phyloP scores from a whole-genome alignment of 2,329 filamentous ascomycete genomes.

The Graphilbum sp. region DNA sequence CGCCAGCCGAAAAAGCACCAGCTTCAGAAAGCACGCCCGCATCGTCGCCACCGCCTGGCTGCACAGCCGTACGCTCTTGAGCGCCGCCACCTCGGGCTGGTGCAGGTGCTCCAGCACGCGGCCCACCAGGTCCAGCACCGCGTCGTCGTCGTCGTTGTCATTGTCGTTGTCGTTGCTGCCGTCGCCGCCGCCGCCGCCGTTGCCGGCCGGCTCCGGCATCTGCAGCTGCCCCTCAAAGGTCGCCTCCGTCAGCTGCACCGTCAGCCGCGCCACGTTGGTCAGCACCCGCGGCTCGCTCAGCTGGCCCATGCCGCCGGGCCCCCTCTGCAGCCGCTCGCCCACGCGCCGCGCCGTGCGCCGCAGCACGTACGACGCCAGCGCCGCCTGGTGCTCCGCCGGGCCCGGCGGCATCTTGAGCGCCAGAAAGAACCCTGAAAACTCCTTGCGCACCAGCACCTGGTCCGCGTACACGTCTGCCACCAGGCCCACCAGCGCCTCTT shows the following conservation, averaged over 20 bases:
- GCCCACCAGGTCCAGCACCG: constrained; percentile 72
- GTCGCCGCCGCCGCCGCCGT: no score
- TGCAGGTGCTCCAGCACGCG: constrained; percentile 78
- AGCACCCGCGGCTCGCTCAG: constrained; percentile 70
- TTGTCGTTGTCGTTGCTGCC: no score
- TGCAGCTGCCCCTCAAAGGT: constrained; percentile 78
- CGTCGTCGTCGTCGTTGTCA: constrained; percentile 74
- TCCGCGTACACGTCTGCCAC: constrained; percentile 70
- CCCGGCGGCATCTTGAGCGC: constrained; percentile 82
- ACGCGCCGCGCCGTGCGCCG: constrained; percentile 58
- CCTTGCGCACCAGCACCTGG: constrained; percentile 70
- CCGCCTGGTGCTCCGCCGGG: constrained; percentile 86
- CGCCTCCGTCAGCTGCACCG: constrained; percentile 68
- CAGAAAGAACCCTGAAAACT: constrained; percentile 75
- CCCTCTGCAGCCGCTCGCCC: constrained; percentile 50
- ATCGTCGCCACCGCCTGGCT: constrained; percentile 66
- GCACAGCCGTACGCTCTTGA: constrained; percentile 86
- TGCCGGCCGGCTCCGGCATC: no score
- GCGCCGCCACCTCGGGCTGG: constrained; percentile 58
- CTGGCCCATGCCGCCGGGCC: constrained; percentile 53
- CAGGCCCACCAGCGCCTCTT: constrained; percentile 63
- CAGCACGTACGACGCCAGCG: constrained; percentile 83
- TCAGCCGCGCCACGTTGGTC: constrained; percentile 72
- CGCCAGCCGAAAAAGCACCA: constrained; percentile 67
- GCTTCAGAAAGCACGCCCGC: constrained; percentile 58